Evolutionary conservation across 495 filamentous ascomycete genomes (phyloP), one percentile per base, ranked within the genome.

Genomic region (Staphylotrichum tortipilum): DNA sequence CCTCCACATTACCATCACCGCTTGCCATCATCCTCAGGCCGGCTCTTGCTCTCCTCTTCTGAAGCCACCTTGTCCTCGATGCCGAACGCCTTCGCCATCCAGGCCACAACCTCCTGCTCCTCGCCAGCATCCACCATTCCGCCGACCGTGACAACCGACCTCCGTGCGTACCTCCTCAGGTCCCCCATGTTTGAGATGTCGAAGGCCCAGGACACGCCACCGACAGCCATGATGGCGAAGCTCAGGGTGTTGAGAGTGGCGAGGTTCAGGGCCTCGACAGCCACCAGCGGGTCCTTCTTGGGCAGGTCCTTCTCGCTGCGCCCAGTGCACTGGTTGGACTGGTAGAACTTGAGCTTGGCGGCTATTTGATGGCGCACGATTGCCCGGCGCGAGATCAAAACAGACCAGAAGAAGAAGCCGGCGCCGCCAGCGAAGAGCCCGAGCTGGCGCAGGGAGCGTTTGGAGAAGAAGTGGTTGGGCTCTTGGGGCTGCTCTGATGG

Each of bases 221-320:
- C 89, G 7, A 69, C 70, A 12, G 67, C 59, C 78, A 87, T 80
- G 65, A 92, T 81, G 10, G 70, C 75, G 34, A 88, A 77, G 48
- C 79, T 82, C 21, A 82, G 21, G 4, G 88, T 82, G 56, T 92
- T 91, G 49, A 94, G 69, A 0, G 88, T 92, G 0, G 89, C 89
- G n/a, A 94, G 64, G 43, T 79, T 82, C 10, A 95, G 69, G 5
- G 89, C 89, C 63, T 91, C 82, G 36, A 88, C 61, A 0, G 89
- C 89, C 18, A 90, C 79, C 24, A 78, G 52, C 1, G 75, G 69
- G 39, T 83, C 78, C 26, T 23, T 36, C 42, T n/a, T 38, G 23
- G 22, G 56, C 10, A 15, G 24, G 0, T 10, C 40, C 14, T 5
- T 28, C 26, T 28, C 26, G 19, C 30, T 14, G 23, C 17, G 34